phyloP scores from a whole-genome alignment of 2,329 filamentous ascomycete genomes.

The Mycosphaerella arachidis region DNA sequence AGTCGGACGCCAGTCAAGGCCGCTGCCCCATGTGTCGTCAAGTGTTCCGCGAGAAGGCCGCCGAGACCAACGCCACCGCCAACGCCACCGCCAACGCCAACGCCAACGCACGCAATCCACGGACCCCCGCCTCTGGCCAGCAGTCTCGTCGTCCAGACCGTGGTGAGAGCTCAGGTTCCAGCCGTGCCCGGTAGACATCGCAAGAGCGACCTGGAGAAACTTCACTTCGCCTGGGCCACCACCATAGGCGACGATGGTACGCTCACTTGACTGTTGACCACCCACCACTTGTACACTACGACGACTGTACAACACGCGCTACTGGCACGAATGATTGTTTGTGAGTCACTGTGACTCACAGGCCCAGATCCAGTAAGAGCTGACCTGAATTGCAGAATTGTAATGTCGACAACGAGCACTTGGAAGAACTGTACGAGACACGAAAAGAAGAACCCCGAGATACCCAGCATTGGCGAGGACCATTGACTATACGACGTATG shows the following conservation, averaged over 20 bases:
- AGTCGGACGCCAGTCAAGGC: constrained; percentile 86
- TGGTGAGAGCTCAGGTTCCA: constrained; percentile 3
- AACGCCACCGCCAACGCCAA: background rate
- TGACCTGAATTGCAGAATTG: background rate
- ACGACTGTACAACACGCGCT: background rate
- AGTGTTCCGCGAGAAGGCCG: constrained; percentile 42
- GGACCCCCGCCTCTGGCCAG: constrained; percentile 9
- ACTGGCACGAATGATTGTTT: background rate
- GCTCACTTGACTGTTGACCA: background rate
- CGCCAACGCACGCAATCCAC: background rate
- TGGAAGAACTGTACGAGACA: background rate
- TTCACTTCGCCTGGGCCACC: background rate
- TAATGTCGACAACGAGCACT: background rate
- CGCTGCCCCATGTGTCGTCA: constrained; percentile 98
- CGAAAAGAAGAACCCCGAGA: background rate
- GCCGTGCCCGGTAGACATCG: background rate
- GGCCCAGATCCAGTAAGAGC: background rate
- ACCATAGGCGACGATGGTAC: background rate
- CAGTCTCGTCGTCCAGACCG: background rate
- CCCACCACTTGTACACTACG: background rate
- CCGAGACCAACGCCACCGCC: constrained; percentile 11
- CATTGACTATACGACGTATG: background rate
- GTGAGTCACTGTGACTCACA: background rate
- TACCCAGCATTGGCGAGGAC: background rate
- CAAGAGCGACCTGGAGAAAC: background rate